Percentiles rank a stretch among this genome's conserved stretches.
phyloP scores from a whole-genome alignment of 768 basidiomycete genomes.

The Serendipita indica region DNA sequence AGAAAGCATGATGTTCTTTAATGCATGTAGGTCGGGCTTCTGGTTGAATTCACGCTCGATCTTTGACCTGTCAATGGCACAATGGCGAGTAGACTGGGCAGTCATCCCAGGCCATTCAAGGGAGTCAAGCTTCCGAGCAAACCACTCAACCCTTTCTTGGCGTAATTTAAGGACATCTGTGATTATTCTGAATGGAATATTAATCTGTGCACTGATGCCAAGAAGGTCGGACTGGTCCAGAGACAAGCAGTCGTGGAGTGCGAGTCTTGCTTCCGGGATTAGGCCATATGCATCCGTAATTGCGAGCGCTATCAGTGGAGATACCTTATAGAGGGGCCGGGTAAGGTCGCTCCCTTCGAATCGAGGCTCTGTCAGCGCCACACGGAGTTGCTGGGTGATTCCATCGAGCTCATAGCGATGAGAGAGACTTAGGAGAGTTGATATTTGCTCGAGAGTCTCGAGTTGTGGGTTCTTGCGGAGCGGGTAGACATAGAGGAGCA shows the following conservation, averaged over 20 bases:
- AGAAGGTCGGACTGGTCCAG: background rate
- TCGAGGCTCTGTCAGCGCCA: background rate
- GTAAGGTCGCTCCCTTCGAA: background rate
- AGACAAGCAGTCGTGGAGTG: background rate
- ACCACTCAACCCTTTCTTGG: background rate
- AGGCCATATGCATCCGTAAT: background rate
- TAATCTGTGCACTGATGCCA: background rate
- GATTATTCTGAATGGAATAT: background rate
- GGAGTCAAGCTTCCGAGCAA: background rate
- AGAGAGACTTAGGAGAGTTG: background rate
- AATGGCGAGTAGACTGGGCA: background rate
- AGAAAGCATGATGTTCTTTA: too few relatives aligned
- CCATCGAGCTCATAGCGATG: slow-evolving; percentile 2
- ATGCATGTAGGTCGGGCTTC: too few relatives aligned
- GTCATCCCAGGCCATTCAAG: background rate
- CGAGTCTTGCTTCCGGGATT: background rate
- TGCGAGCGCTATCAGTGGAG: background rate
- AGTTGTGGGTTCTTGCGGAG: background rate
- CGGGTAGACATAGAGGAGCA: background rate
- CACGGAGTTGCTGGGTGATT: background rate
- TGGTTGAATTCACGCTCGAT: too few relatives aligned
- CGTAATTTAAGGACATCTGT: background rate
- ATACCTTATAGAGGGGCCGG: background rate
- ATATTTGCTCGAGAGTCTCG: background rate
- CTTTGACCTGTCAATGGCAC: background rate